These are phyloP conservation scores for Alternaria infectoria DNA, from an alignment of 2,329 filamentous ascomycete species.

Conservation along the genomic window DNA sequence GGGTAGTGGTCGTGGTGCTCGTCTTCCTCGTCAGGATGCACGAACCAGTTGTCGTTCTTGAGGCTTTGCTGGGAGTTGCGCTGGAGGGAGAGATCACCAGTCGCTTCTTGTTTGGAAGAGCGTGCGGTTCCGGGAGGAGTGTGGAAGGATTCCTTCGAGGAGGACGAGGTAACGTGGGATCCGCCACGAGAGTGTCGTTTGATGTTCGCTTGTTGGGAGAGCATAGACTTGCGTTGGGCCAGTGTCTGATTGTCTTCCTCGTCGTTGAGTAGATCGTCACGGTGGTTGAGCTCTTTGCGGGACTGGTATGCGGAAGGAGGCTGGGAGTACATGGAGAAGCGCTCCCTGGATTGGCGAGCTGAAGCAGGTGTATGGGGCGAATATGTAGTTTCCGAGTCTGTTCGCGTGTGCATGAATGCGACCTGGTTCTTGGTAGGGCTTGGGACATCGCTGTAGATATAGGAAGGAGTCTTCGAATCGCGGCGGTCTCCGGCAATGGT, in stretches of 20 bases:
- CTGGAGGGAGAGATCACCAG: slow-evolving; percentile 39
- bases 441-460: slow-evolving; percentile 36
- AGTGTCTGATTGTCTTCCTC: slow-evolving; percentile 40
- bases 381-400: slow-evolving; percentile 62
- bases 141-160: slow-evolving; percentile 41
- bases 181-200: slow-evolving; percentile 37
- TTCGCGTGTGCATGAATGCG: slow-evolving; percentile 83
- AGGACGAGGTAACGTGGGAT: slow-evolving; percentile 35
- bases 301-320: slow-evolving; percentile 46
- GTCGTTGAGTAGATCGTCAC: slow-evolving; percentile 37
- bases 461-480: slow-evolving; percentile 38
- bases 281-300: slow-evolving; percentile 45
- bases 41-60: slow-evolving; percentile 57
- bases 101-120: slow-evolving; percentile 1
- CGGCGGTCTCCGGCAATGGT: slow-evolving; percentile 49
- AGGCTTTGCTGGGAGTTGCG: slow-evolving; percentile 42
- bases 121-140: slow-evolving; percentile 32
- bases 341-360: slow-evolving; percentile 61
- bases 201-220: slow-evolving; percentile 43
- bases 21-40: slow-evolving; percentile 36
- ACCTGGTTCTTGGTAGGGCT: slow-evolving; percentile 58
- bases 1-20: slow-evolving; percentile 21
- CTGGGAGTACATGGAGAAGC: slow-evolving; percentile 53
- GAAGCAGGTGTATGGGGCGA: slow-evolving; percentile 58
- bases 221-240: slow-evolving; percentile 42